These are phyloP conservation scores for Setomelanomma holmii DNA, from an alignment of 2,329 filamentous ascomycete species.

Conservation along the genomic window DNA sequence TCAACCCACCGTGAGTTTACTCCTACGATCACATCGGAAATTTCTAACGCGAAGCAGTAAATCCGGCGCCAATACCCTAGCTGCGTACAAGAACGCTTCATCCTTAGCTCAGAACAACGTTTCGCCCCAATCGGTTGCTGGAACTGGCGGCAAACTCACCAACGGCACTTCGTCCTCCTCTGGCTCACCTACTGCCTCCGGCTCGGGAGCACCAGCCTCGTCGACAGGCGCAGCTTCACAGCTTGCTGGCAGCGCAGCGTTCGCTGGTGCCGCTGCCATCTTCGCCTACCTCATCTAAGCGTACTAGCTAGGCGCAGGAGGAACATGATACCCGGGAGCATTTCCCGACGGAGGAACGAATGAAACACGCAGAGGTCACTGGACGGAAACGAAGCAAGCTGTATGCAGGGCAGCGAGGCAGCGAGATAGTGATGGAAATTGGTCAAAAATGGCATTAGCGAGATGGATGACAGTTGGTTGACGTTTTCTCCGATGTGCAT, in stretches of 20 bases:
- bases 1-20: constrained; percentile 47
- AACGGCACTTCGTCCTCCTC: constrained; percentile 23
- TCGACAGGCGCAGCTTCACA: constrained; percentile 37
- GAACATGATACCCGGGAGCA: constrained; percentile 21
- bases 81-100: constrained; percentile 35
- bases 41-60: constrained; percentile 22
- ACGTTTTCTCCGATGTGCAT: neutral
- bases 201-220: constrained; percentile 12
- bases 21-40: neutral
- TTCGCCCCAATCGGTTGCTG: constrained; percentile 32
- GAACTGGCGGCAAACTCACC: constrained; percentile 34
- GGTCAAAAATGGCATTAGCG: too few relatives aligned
- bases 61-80: constrained; percentile 30
- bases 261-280: constrained; percentile 36
- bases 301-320: constrained; percentile 1
- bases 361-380: too few relatives aligned
- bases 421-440: too few relatives aligned
- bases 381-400: too few relatives aligned
- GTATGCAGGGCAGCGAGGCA: too few relatives aligned
- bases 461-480: neutral
- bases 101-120: constrained; percentile 25
- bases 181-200: constrained; percentile 20
- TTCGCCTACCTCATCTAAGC: constrained; percentile 42
- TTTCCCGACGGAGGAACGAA: too few relatives aligned
- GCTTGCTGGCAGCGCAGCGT: constrained; percentile 29